Percentiles rank a stretch among this genome's conserved stretches.
phyloP scores from a whole-genome alignment of 805 yeast genomes.

The Hanseniaspora thailandica region DNA sequence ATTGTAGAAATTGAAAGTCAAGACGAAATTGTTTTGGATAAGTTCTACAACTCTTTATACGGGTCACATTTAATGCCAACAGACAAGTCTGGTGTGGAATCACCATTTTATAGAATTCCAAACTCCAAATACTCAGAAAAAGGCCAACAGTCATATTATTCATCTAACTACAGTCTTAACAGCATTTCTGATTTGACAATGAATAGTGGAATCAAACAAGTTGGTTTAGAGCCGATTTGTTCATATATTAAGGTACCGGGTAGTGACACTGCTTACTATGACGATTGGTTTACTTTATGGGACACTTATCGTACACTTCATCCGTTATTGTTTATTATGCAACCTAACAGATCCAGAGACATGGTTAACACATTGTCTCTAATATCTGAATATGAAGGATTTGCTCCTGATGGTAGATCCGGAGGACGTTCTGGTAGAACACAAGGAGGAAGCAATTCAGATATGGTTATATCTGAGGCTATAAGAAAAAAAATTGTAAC shows the following conservation, averaged over 20 bases:
- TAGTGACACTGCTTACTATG: conserved; percentile 25
- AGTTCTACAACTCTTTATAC: conserved; percentile 25
- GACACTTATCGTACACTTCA: conserved; percentile 31
- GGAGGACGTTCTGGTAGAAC: conserved; percentile 31
- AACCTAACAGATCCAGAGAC: conserved; percentile 25
- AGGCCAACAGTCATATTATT: no score
- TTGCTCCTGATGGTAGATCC: conserved; percentile 31
- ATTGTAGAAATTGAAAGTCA: conserved; percentile 17
- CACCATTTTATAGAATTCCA: conserved; percentile 13
- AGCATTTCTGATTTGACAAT: background rate
- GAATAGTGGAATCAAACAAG: background rate
- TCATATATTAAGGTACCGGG: conserved; percentile 19
- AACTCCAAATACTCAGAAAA: no score
- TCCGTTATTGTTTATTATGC: conserved; percentile 27
- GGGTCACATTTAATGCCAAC: conserved; percentile 28
- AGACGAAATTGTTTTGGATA: conserved; percentile 17
- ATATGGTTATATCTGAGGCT: conserved; percentile 31
- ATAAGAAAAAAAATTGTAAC: conserved; percentile 24
- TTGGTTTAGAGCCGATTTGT: conserved; percentile 23
- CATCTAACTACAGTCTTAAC: background rate
- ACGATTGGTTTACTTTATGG: conserved; percentile 33
- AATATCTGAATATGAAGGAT: conserved; percentile 29
- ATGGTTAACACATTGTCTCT: conserved; percentile 26
- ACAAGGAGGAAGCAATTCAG: conserved; percentile 32
- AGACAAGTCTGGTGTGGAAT: conserved; percentile 24